Evolutionary conservation across 352 stramenopile species (phyloP), one percentile per base, ranked within the genome.

Genomic region (Aphanomyces invadans): DNA sequence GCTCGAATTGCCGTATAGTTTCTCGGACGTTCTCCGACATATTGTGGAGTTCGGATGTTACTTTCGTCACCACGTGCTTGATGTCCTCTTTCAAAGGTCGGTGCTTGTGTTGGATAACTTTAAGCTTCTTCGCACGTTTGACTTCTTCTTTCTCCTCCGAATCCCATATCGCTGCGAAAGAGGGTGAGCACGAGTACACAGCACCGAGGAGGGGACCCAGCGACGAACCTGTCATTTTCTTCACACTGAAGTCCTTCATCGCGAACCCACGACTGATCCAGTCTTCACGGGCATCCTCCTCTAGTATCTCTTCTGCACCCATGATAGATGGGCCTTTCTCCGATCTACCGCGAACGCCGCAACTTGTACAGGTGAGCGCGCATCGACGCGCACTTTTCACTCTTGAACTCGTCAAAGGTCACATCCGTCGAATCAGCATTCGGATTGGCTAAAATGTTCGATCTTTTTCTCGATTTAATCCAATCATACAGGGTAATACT

Each of bases 251-350:
- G 51, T 90, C 83, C 49, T 79, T 76, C 28, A 80, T 74, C 3
- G 71, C 51, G 46, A 79, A 74, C 15, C 83, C 81, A 48, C 81
- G 77, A 33, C 78, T 70, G 44, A 92, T 74, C 83, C 83, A 92
- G 64, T 92, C 83, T 17, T 75, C 77, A 59, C 89, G 69, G 3
- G 83, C 83, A 53, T 92, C 83, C 65, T 90, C 77, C 54, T 83
- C 73, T 5, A 92, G 69, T 69, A 87, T 68, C n/a, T 76, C 61
- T 55, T 82, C 76, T 10, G 76, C 70, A 23, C 60, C 60, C 60
- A 67, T 67, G 45, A 3, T 60, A n/a, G 11, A 19, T 53, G 17
- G 45, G 19, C 7, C 36, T 42, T 15, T 42, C 36, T 42, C 36
- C 36, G 36, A 42, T 42, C 36, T 42, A 42, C 15, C 7, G 15